These are phyloP conservation scores for Flaveria robusta DNA, from an alignment of 129 eudicot species.

Conservation along the genomic window DNA sequence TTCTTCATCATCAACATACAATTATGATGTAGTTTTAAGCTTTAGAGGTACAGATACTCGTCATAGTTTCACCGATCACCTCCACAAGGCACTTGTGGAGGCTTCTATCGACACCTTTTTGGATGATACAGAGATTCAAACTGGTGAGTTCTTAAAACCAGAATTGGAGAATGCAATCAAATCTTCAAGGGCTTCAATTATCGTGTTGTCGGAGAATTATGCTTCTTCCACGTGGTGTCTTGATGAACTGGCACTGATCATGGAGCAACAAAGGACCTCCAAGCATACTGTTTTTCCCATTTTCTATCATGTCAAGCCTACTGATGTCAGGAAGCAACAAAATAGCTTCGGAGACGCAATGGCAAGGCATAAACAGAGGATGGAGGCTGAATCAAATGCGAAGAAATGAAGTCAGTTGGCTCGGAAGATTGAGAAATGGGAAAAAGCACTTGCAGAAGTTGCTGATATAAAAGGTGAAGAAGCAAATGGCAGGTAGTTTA, in stretches of 20 bases:
- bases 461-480: conserved; percentile 4
- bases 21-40: conserved; percentile 16
- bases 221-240: conserved; percentile 5
- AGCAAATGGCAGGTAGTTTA: conserved; percentile 1
- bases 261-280: not conserved
- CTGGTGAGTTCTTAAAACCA: not conserved
- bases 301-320: conserved; percentile 3
- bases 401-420: not conserved
- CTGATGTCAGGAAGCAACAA: conserved; percentile 17
- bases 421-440: conserved; percentile 6
- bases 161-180: conserved; percentile 6
- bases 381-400: not conserved
- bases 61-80: not conserved
- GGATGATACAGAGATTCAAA: conserved; percentile 2
- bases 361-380: not conserved
- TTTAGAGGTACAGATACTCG: conserved; percentile 18
- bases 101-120: not conserved
- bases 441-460: conserved; percentile 13
- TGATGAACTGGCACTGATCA: conserved; percentile 1
- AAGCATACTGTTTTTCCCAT: not conserved
- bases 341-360: not conserved
- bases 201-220: not conserved
- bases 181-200: not conserved
- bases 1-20: not conserved
- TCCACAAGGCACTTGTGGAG: not conserved